Evolutionary conservation across 2,329 filamentous ascomycete species (phyloP).

Genomic region (Xylariaceae sp.): DNA sequence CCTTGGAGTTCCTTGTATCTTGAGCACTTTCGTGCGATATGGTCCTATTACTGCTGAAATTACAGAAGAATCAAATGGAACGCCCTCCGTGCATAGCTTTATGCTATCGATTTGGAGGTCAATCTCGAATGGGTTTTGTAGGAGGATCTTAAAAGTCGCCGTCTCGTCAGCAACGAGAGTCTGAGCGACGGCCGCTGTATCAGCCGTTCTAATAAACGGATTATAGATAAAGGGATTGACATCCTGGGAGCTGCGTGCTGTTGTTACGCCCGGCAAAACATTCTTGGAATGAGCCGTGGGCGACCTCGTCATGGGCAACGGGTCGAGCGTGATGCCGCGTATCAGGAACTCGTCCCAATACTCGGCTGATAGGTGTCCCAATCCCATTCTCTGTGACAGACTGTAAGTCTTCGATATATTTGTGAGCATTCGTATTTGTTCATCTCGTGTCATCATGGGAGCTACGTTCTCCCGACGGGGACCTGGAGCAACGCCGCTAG

Average conservation of each 20-base stretch:
- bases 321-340: conserved; percentile 66
- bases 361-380: conserved; percentile 65
- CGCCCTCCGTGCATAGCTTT: conserved; percentile 66
- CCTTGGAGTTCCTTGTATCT: conserved; percentile 63
- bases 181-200: conserved; percentile 56
- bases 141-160: conserved; percentile 70
- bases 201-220: conserved; percentile 69
- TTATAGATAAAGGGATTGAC: conserved; percentile 92
- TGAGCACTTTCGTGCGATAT: conserved; percentile 74
- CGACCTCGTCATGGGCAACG: conserved; percentile 52
- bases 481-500: conserved; percentile 71
- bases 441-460: conserved; percentile 68
- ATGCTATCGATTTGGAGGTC: conserved; percentile 85
- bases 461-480: conserved; percentile 63
- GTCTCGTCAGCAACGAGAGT: conserved; percentile 74
- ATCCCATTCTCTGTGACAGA: conserved; percentile 69
- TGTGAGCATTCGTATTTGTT: conserved; percentile 76
- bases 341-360: conserved; percentile 98
- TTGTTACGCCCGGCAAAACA: conserved; percentile 46
- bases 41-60: conserved; percentile 69
- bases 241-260: conserved; percentile 51
- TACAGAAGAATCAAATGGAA: conserved; percentile 61
- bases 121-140: conserved; percentile 94
- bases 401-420: conserved; percentile 81
- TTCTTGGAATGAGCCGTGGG: conserved; percentile 61